These are phyloP conservation scores for Fagus sylvatica DNA, from an alignment of 306 rosid species.

Conservation along the genomic window DNA sequence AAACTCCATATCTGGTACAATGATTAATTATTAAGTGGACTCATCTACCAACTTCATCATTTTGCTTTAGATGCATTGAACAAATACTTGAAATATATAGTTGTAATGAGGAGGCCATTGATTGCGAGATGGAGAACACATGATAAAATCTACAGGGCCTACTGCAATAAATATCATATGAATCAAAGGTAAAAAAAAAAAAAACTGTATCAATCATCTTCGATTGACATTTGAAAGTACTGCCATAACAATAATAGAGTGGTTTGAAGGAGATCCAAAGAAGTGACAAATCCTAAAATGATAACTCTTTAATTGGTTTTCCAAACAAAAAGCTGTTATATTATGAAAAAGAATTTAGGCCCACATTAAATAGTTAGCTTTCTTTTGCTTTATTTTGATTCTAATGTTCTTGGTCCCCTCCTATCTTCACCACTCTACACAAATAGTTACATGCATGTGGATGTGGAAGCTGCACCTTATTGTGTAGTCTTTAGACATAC, in stretches of 20 bases:
- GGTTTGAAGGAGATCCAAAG: background rate
- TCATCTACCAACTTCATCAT: too few relatives aligned
- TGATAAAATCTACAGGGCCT: background rate
- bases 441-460: background rate
- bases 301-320: background rate
- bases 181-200: background rate
- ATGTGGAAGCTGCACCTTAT: background rate
- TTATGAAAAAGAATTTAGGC: background rate
- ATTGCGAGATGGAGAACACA: too few relatives aligned
- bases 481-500: background rate
- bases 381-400: background rate
- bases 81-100: background rate
- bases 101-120: background rate
- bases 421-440: background rate
- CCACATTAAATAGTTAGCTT: background rate
- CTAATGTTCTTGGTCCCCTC: background rate
- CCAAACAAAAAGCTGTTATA: background rate
- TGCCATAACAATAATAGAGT: background rate
- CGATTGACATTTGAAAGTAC: background rate
- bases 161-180: background rate
- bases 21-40: too few relatives aligned
- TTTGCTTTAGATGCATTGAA: background rate
- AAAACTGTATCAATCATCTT: background rate
- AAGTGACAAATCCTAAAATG: background rate
- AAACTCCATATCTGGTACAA: too few relatives aligned